These are phyloP conservation scores for Fusarium marasasianum DNA, from an alignment of 2,329 filamentous ascomycete species.

Conservation along the genomic window DNA sequence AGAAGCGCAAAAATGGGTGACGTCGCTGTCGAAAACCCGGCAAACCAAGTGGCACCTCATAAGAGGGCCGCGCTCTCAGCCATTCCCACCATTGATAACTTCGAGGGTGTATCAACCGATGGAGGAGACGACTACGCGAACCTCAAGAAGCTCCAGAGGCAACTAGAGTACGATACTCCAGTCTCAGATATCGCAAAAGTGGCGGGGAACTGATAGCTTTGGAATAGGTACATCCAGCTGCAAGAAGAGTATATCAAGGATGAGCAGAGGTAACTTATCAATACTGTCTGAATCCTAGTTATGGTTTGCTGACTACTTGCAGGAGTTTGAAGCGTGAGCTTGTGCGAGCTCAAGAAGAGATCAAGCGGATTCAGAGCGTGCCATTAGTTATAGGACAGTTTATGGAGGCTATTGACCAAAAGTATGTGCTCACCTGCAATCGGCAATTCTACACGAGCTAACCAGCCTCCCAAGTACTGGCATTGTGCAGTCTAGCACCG, in stretches of 20 bases:
- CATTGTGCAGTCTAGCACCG: slow-evolving; percentile 97
- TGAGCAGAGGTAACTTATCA: slow-evolving; percentile 79
- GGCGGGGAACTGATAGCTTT: slow-evolving; percentile 38
- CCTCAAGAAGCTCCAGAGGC: slow-evolving; percentile 94
- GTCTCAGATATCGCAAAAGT: background rate
- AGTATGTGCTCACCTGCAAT: slow-evolving; percentile 64
- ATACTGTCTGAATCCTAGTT: background rate
- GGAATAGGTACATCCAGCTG: slow-evolving; percentile 84
- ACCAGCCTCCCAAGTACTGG: slow-evolving; percentile 74
- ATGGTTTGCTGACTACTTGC: slow-evolving; percentile 30
- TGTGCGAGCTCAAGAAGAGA: slow-evolving; percentile 97
- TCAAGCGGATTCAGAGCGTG: slow-evolving; percentile 99
- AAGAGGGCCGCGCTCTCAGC: slow-evolving; percentile 82
- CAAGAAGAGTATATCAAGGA: slow-evolving; percentile 99
- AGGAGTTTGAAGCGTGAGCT: slow-evolving; percentile 97
- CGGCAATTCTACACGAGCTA: slow-evolving; percentile 1
- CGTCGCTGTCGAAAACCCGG: slow-evolving; percentile 83
- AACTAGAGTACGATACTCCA: slow-evolving; percentile 77
- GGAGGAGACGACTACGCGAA: slow-evolving; percentile 92
- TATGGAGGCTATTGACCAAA: slow-evolving; percentile 99
- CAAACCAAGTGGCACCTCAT: slow-evolving; percentile 77
- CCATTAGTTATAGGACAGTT: slow-evolving; percentile 98
- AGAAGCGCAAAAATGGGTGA: slow-evolving; percentile 75
- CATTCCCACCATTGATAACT: slow-evolving; percentile 89
- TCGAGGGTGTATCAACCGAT: slow-evolving; percentile 84